These are phyloP conservation scores for Gastrolobium villosum DNA, from an alignment of 306 rosid genomes.

Conservation along the genomic window DNA sequence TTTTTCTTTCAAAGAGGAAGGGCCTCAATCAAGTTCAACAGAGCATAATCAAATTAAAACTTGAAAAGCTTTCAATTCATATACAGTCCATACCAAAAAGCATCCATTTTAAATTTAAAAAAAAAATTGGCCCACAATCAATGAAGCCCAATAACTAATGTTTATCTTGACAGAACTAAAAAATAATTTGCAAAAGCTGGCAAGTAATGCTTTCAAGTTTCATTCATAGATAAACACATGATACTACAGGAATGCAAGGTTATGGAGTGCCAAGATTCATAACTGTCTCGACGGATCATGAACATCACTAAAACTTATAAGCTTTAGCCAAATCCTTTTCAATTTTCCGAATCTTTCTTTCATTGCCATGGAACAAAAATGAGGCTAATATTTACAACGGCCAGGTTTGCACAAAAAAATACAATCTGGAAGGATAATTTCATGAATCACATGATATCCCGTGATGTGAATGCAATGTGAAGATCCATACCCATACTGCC, in stretches of 20 bases:
- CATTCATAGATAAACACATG: background rate
- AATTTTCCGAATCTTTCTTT: background rate
- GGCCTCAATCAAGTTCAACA: too few species aligned
- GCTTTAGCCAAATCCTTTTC: background rate
- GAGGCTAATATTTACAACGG: background rate
- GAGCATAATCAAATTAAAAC: too few species aligned
- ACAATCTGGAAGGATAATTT: background rate
- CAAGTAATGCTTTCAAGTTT: background rate
- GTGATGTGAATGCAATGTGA: background rate
- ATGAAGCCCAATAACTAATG: too few species aligned
- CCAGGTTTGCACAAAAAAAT: background rate
- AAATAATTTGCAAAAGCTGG: background rate
- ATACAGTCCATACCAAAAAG: too few species aligned
- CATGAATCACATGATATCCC: background rate
- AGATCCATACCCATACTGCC: background rate
- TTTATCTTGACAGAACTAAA: too few species aligned
- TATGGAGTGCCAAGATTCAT: constrained; percentile 1
- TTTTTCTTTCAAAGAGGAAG: too few species aligned
- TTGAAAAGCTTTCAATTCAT: too few species aligned
- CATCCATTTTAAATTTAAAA: too few species aligned
- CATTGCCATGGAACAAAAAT: too few species aligned
- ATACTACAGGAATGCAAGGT: background rate
- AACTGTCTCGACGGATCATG: background rate
- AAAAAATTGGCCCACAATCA: too few species aligned
- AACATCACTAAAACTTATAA: background rate